Evolutionary conservation across 2,329 filamentous ascomycete species (phyloP).

Genomic region (Hypoxylon sp.): DNA sequence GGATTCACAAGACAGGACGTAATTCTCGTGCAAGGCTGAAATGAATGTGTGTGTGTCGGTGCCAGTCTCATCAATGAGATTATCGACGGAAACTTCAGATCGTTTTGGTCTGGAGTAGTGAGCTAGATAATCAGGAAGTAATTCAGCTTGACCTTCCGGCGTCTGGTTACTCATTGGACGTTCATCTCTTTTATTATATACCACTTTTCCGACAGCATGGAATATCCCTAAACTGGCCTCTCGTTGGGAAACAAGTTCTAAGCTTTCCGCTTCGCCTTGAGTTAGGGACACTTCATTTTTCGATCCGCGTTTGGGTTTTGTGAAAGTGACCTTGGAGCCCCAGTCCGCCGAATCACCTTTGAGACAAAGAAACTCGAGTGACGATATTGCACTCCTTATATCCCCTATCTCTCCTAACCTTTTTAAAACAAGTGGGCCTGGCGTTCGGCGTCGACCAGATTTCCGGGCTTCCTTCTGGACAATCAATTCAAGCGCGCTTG

Average conservation of each 20-base stretch:
- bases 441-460: conserved; percentile 81
- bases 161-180: conserved; percentile 55
- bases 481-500: conserved; percentile 85
- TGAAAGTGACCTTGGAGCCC: conserved; percentile 80
- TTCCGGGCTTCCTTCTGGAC: conserved; percentile 87
- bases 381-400: conserved; percentile 91
- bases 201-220: conserved; percentile 93
- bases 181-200: conserved; percentile 92
- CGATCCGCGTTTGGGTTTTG: conserved; percentile 74
- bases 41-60: conserved; percentile 94
- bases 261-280: conserved; percentile 81
- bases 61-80: conserved; percentile 91
- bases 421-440: conserved; percentile 83
- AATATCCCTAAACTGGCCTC: conserved; percentile 95
- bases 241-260: conserved; percentile 86
- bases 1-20: conserved; percentile 83
- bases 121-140: conserved; percentile 71
- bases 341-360: conserved; percentile 83
- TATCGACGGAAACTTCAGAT: conserved; percentile 78
- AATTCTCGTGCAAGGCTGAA: conserved; percentile 94
- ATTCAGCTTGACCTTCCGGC: conserved; percentile 62
- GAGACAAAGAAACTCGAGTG: conserved; percentile 91
- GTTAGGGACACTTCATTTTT: conserved; percentile 75
- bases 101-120: conserved; percentile 71
- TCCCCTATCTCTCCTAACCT: conserved; percentile 89